Base-by-base conservation (phyloP, 495 filamentous ascomycete genomes). In the Penicillium taxi region DNA sequence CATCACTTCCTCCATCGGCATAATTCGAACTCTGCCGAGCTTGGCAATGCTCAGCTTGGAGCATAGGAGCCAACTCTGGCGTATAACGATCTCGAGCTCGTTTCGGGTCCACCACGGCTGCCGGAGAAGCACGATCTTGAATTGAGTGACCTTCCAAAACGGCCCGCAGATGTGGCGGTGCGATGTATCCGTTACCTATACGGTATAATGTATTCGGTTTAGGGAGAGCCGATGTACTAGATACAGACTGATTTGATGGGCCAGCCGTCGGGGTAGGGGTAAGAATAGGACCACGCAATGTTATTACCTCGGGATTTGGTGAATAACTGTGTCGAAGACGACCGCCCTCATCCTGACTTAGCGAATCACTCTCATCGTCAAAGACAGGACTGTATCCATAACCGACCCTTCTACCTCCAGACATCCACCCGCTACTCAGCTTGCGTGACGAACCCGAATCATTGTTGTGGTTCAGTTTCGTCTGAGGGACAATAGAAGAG, bases 341-440 rank as follows among this genome's bases (percentile, higher is more conserved):
- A 28, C 13, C 9, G 9, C 32, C 24, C 9, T 16, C 26, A 23
- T 13, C 22, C 6, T 29, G 33, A 31, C 18, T 9, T 3, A 32
- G 22, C n/a, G 45, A 35, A 6, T 26, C 37, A 1, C 41, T 39
- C 5, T 59, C 53, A 12, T 45, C 35, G 17, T 39, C 36, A 16
- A 53, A 41, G 4, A 70, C 59, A 16, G 59, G 26, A 11, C 44
- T 55, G 35, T 68, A 70, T 2, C 66, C 66, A 42, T 70, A 70
- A 0, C 66, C 66, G 25, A 63, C 41, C 11, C 66, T 61, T 30
- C 56, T 55, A 6, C 66, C 66, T 7, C 51, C 63, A 7, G 66
- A 63, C 59, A 70, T 66, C 66, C 66, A 70, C 9, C 64, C 66
- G 13, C 61, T 36, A 38, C 66, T 70, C 21, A 68, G 48, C 39